These are phyloP conservation scores for Sporobolomyces phaffii DNA, from an alignment of 768 basidiomycete genomes.

Conservation along the genomic window DNA sequence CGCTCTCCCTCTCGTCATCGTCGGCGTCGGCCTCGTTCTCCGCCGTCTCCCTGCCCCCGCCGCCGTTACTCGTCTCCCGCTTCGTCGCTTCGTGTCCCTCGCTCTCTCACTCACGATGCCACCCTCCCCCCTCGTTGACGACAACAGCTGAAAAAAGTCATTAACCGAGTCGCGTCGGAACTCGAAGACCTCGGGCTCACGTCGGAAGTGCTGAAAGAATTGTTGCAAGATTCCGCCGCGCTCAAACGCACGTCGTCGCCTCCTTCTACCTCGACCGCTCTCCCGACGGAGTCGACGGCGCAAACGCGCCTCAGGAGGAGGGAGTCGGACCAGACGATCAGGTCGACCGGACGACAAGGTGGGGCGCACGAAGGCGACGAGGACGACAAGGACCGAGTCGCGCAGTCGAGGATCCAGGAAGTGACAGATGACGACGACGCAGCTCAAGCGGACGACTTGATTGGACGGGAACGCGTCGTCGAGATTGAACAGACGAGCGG, in stretches of 20 bases:
- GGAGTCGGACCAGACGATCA: background rate
- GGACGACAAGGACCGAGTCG: conserved; percentile 42
- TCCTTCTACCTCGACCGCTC: background rate
- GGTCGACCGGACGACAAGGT: background rate
- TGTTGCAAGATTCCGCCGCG: conserved; percentile 45
- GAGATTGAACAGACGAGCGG: background rate
- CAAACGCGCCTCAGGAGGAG: background rate
- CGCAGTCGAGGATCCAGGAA: conserved; percentile 5
- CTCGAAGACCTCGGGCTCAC: conserved; percentile 64
- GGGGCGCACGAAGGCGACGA: too few species aligned
- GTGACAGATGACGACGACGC: conserved; percentile 8
- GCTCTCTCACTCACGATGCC: too few species aligned
- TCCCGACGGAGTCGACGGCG: background rate
- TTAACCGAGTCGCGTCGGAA: conserved; percentile 73
- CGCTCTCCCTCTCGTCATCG: conserved; percentile 1
- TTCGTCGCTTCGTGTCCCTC: too few species aligned
- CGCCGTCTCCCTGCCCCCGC: background rate
- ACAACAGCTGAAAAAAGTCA: conserved; percentile 76
- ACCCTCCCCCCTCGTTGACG: too few species aligned
- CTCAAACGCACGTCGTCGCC: background rate
- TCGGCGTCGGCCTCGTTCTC: too few species aligned
- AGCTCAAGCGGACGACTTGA: too few species aligned
- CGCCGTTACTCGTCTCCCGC: too few species aligned
- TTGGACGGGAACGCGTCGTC: background rate
- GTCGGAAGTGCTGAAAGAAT: conserved; percentile 49